Conservation (phyloP, 352 stramenopile species). For the Phytophthora brassicae region DNA sequence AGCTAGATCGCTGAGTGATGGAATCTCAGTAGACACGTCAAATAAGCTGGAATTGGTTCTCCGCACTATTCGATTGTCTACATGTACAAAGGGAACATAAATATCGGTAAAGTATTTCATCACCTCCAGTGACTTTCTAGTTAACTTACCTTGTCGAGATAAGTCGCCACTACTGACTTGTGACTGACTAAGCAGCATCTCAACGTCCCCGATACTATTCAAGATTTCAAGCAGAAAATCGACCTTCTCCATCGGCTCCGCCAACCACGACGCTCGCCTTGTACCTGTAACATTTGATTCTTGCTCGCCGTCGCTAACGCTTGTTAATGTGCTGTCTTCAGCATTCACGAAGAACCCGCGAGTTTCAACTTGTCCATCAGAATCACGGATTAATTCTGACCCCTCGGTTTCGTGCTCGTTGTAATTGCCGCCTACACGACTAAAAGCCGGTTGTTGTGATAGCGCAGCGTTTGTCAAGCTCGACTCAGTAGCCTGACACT, state of each 20-base stretch:
- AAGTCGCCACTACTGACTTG: slow-evolving; percentile 12
- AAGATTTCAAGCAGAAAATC: slow-evolving; percentile 66
- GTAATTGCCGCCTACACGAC: not conserved
- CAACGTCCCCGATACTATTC: slow-evolving; percentile 58
- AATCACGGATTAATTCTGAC: not conserved
- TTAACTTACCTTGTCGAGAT: slow-evolving; percentile 6
- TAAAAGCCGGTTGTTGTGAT: not conserved
- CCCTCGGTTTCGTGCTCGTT: not conserved
- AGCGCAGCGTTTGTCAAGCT: not conserved
- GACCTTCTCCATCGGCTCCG: slow-evolving; percentile 29
- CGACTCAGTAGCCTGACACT: not conserved
- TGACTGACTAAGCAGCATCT: slow-evolving; percentile 52
- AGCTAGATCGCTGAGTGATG: slow-evolving; percentile 18
- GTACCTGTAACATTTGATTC: not conserved
- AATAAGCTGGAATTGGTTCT: not conserved
- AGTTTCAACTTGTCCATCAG: not conserved
- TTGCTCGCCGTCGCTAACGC: not conserved
- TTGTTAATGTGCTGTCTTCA: not conserved
- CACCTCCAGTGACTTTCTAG: not conserved
- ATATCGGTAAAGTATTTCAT: not conserved
- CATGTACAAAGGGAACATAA: not conserved
- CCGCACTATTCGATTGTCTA: slow-evolving; percentile 3
- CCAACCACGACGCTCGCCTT: not conserved
- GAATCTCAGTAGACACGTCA: not conserved
- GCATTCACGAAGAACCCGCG: not conserved